Evolutionary conservation across 352 stramenopile species (phyloP).

Genomic region (Phytophthora boehmeriae): DNA sequence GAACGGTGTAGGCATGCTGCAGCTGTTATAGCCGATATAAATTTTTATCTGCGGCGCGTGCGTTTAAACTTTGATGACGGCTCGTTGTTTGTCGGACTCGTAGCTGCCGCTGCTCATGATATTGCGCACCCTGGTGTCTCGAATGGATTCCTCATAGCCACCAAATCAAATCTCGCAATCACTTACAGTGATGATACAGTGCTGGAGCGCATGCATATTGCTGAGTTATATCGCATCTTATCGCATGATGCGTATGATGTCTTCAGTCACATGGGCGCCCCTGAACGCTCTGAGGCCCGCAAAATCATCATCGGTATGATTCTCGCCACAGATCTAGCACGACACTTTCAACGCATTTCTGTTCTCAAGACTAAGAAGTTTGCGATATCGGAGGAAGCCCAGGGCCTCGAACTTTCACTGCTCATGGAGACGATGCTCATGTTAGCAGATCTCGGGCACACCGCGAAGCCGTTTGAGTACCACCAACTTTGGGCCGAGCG

Average conservation of each 20-base stretch:
- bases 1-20: conserved; percentile 51
- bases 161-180: conserved; percentile 89
- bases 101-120: conserved; percentile 92
- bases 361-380: conserved; percentile 78
- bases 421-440: conserved; percentile 83
- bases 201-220: conserved; percentile 81
- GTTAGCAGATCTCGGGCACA: conserved; percentile 70
- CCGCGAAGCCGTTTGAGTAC: conserved; percentile 66
- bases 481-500: conserved; percentile 65
- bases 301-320: conserved; percentile 83
- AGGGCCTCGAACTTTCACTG: conserved; percentile 57
- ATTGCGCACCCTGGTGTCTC: conserved; percentile 91
- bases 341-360: conserved; percentile 73
- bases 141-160: conserved; percentile 92
- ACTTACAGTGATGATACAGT: conserved; percentile 93
- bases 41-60: conserved; percentile 67
- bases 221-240: conserved; percentile 67
- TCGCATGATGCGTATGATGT: conserved; percentile 71
- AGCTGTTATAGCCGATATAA: conserved; percentile 64
- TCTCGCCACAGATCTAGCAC: conserved; percentile 75
- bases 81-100: conserved; percentile 66
- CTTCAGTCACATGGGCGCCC: conserved; percentile 49
- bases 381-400: conserved; percentile 48
- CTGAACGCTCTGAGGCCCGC: conserved; percentile 46
- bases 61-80: conserved; percentile 62